Percentiles rank a stretch among this genome's conserved stretches.
phyloP scores from a whole-genome alignment of 2,329 filamentous ascomycete genomes.

The Nannizzia gypsea region DNA sequence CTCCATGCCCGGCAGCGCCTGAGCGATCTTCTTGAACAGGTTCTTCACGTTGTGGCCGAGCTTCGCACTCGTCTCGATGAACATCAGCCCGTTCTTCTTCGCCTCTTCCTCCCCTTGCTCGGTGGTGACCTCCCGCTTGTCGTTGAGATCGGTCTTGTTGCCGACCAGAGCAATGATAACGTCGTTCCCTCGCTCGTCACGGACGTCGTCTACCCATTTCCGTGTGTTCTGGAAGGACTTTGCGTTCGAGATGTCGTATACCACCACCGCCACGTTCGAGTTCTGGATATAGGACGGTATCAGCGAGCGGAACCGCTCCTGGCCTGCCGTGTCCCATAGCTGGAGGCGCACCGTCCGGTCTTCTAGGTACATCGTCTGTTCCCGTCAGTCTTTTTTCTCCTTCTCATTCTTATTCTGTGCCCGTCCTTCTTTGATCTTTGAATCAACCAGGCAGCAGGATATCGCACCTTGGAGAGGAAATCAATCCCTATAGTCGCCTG shows the following conservation, averaged over 20 bases:
- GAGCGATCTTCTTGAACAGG: slow-evolving; percentile 93
- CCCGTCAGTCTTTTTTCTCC: neutral
- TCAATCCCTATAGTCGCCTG: slow-evolving; percentile 99
- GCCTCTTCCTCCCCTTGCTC: slow-evolving; percentile 95
- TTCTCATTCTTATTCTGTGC: neutral
- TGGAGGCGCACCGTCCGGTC: slow-evolving; percentile 95
- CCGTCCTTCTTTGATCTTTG: too few species aligned
- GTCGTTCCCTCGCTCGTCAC: slow-evolving; percentile 91
- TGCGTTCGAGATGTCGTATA: slow-evolving; percentile 94
- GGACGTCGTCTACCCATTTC: slow-evolving; percentile 98
- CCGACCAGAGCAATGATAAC: slow-evolving; percentile 97
- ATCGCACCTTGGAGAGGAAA: slow-evolving; percentile 83
- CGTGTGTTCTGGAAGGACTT: slow-evolving; percentile 98
- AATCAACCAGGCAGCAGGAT: neutral
- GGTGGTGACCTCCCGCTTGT: slow-evolving; percentile 94
- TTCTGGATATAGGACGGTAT: slow-evolving; percentile 99
- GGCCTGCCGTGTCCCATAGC: slow-evolving; percentile 95
- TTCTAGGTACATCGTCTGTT: slow-evolving; percentile 95
- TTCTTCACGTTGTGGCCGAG: slow-evolving; percentile 96
- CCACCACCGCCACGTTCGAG: slow-evolving; percentile 92
- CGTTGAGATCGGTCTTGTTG: slow-evolving; percentile 98
- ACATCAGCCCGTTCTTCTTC: slow-evolving; percentile 96
- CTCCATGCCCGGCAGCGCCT: slow-evolving; percentile 96
- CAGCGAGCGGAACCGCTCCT: slow-evolving; percentile 91
- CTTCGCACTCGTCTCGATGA: slow-evolving; percentile 97